Percentiles rank a stretch among this genome's conserved stretches.
Conservation (phyloP, 1,139 yeast species). For the Kodamaea alishanica region DNA sequence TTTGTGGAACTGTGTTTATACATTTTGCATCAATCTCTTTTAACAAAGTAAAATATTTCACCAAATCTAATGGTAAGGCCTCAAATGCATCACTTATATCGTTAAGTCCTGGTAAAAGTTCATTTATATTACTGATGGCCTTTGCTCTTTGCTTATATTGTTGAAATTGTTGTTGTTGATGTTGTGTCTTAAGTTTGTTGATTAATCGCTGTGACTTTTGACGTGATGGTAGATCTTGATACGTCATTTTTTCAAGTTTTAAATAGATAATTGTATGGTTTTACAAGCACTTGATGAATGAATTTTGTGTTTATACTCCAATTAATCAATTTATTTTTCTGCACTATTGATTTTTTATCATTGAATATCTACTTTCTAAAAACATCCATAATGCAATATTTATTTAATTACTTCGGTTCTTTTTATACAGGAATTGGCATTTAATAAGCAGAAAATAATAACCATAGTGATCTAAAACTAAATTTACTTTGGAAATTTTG, state of each 20-base stretch:
- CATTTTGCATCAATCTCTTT: slow-evolving; percentile 96
- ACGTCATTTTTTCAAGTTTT: slow-evolving; percentile 17
- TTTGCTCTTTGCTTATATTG: slow-evolving; percentile 35
- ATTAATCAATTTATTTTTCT: too few species aligned
- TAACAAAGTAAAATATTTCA: slow-evolving; percentile 80
- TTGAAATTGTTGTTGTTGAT: slow-evolving; percentile 28
- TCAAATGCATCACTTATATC: slow-evolving; percentile 90
- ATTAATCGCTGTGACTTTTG: slow-evolving; percentile 47
- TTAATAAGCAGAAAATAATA: too few species aligned
- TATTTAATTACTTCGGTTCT: too few species aligned
- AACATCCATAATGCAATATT: too few species aligned
- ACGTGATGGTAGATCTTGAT: slow-evolving; percentile 43
- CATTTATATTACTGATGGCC: slow-evolving; percentile 35
- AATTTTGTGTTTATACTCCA: not conserved
- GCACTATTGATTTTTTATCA: too few species aligned
- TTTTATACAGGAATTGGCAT: too few species aligned
- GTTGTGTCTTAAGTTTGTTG: slow-evolving; percentile 29
- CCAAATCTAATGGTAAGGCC: slow-evolving; percentile 81
- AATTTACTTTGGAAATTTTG: too few species aligned
- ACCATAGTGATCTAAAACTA: too few species aligned
- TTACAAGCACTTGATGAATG: too few species aligned
- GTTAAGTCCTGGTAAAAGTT: slow-evolving; percentile 79
- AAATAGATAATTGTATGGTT: not conserved
- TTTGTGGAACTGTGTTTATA: slow-evolving; percentile 65
- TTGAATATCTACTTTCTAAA: too few species aligned